Conservation (phyloP, 805 yeast genomes). For the Saturnispora gosingensis region DNA sequence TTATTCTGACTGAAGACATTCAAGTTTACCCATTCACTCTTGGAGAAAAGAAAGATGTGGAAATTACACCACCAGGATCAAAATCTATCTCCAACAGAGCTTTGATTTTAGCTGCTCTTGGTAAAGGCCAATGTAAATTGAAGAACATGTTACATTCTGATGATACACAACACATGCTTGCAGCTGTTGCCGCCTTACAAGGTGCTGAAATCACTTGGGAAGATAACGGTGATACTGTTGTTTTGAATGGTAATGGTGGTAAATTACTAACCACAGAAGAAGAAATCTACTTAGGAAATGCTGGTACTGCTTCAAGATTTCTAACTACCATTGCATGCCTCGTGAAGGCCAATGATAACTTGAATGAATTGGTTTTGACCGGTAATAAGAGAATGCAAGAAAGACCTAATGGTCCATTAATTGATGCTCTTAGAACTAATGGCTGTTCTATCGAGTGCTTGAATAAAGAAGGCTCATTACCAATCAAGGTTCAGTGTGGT, state of each 20-base stretch:
- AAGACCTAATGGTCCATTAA: slow-evolving; percentile 93
- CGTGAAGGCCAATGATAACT: slow-evolving; percentile 40
- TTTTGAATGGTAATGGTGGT: slow-evolving; percentile 82
- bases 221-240: slow-evolving; percentile 83
- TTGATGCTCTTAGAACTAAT: slow-evolving; percentile 76
- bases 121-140: slow-evolving; percentile 73
- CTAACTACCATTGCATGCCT: slow-evolving; percentile 88
- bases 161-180: slow-evolving; percentile 90
- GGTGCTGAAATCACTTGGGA: slow-evolving; percentile 81
- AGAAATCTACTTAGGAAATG: slow-evolving; percentile 85
- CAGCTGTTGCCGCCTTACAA: slow-evolving; percentile 67
- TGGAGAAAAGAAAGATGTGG: slow-evolving; percentile 28
- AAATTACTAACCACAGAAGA: slow-evolving; percentile 51
- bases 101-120: slow-evolving; percentile 83
- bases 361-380: slow-evolving; percentile 54
- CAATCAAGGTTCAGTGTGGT: slow-evolving; percentile 63
- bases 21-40: slow-evolving; percentile 50
- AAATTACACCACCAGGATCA: slow-evolving; percentile 87
- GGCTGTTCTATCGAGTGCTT: slow-evolving; percentile 70
- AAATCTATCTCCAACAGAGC: slow-evolving; percentile 97
- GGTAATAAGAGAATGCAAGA: slow-evolving; percentile 98
- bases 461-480: slow-evolving; percentile 75
- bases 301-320: slow-evolving; percentile 96
- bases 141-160: slow-evolving; percentile 89
- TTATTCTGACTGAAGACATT: slow-evolving; percentile 76